phyloP scores from a whole-genome alignment of 495 filamentous ascomycete genomes.

The Neurospora sp. region DNA sequence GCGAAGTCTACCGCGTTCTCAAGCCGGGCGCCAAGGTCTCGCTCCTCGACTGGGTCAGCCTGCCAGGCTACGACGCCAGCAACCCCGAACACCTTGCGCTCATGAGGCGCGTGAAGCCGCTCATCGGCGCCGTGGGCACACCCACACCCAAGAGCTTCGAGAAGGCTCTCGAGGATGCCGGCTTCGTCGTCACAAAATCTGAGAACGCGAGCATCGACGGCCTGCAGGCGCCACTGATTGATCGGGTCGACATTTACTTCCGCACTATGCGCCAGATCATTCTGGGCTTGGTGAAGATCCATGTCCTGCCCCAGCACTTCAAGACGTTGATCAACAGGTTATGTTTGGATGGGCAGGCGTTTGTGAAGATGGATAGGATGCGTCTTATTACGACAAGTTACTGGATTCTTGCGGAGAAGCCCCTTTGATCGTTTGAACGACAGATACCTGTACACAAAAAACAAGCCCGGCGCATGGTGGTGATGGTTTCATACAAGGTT shows the following conservation, averaged over 20 bases:
- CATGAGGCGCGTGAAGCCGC: conserved; percentile 52
- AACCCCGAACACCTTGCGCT: conserved; percentile 45
- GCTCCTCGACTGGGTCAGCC: conserved; percentile 49
- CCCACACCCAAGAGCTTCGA: conserved; percentile 47
- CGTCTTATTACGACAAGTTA: conserved; percentile 52
- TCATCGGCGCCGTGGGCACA: conserved; percentile 54
- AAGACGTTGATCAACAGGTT: conserved; percentile 54
- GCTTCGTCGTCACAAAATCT: conserved; percentile 40
- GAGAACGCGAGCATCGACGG: conserved; percentile 51
- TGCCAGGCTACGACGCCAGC: conserved; percentile 44
- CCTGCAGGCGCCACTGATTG: conserved; percentile 49
- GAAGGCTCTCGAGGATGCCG: conserved; percentile 39
- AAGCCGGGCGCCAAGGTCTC: conserved; percentile 50
- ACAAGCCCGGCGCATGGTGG: background rate
- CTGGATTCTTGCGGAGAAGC: conserved; percentile 52
- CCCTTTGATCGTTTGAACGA: conserved; percentile 5
- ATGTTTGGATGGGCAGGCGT: conserved; percentile 50
- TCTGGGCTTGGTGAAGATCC: conserved; percentile 41
- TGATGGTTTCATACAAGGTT: too few relatives aligned
- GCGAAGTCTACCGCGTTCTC: conserved; percentile 45
- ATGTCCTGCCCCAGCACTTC: conserved; percentile 47
- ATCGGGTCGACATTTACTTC: conserved; percentile 52
- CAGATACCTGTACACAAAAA: too few relatives aligned
- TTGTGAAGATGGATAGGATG: conserved; percentile 54
- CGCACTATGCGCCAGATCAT: conserved; percentile 45